Base-by-base conservation (phyloP, 768 basidiomycete species). In the Sporobolomyces pararoseus region DNA sequence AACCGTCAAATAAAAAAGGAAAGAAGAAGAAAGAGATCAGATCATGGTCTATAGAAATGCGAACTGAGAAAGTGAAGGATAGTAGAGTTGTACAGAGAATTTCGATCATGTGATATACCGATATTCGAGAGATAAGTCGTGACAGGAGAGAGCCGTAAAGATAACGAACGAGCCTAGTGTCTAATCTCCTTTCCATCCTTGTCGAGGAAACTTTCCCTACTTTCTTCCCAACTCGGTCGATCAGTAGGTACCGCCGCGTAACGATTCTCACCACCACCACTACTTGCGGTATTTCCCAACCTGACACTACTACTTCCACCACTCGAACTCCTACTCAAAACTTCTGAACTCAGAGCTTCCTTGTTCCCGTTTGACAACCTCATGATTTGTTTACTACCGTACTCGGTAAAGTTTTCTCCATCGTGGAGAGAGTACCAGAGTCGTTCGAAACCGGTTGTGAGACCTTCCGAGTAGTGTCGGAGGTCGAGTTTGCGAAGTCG, bases 371-470 rank as follows among this genome's bases (percentile, higher is more conserved):
- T 42, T 21, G 55, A 35, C 7, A 70, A 51, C 13, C 50, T 47
- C 34, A 50, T n/a, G 34, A 70, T 31, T 47, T 65, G 64, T 47
- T 58, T 23, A 25, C 50, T 52, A 7, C 69, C 69, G 39, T 70
- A 70, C 23, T 47, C 44, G 16, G 63, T 62, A 16, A 19, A 70
- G 60, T 70, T 62, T 37, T 70, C 69, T 25, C 69, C 69, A 64
- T 70, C 69, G 31, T 51, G 58, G 3, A 49, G 59, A 2, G 59
- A 37, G 25, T 47, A 35, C 14, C 17, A 53, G 19, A 73, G 57
- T 2, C 72, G 68, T 6, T 73, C 65, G 44, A 31, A 73, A 12
- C 72, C 72, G 23, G 65, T 73, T n/a, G 72, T 69, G 49, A 66
- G 65, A 1, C 65, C 72, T 39, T 58, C 31, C 16, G 62, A 19